Evolutionary conservation across 306 rosid species (phyloP).

Genomic region (Alnus rubra): DNA sequence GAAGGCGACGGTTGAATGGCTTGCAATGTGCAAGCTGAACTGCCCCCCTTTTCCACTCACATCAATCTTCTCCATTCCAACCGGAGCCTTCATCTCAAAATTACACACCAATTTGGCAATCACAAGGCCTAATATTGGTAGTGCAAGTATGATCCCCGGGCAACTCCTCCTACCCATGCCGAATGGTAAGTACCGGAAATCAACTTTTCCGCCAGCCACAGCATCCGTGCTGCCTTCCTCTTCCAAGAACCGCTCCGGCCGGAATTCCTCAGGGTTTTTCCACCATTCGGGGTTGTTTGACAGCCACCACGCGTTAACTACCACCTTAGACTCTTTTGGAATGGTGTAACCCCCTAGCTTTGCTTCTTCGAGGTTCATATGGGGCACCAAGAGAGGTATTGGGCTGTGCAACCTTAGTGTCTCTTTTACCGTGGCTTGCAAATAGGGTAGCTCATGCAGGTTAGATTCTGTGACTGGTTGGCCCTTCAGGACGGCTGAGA

Average conservation of each 20-base stretch:
- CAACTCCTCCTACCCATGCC: slow-evolving; percentile 89
- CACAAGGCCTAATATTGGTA: slow-evolving; percentile 69
- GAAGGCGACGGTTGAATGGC: slow-evolving; percentile 56
- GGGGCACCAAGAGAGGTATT: slow-evolving; percentile 81
- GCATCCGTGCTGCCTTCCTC: slow-evolving; percentile 67
- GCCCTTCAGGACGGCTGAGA: slow-evolving; percentile 54
- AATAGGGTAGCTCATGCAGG: slow-evolving; percentile 57
- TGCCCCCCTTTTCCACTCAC: slow-evolving; percentile 80
- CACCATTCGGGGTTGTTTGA: slow-evolving; percentile 83
- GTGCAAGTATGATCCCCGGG: slow-evolving; percentile 82
- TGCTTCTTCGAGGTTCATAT: slow-evolving; percentile 87
- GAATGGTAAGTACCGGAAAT: slow-evolving; percentile 72
- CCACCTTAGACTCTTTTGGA: slow-evolving; percentile 80
- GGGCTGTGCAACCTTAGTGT: slow-evolving; percentile 71
- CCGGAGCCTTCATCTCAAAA: slow-evolving; percentile 60
- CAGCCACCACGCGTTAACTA: slow-evolving; percentile 91
- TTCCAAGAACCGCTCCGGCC: slow-evolving; percentile 77
- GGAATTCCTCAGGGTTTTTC: slow-evolving; percentile 66
- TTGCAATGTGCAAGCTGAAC: slow-evolving; percentile 75
- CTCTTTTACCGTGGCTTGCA: slow-evolving; percentile 83
- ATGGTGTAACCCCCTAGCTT: slow-evolving; percentile 64
- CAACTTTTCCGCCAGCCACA: slow-evolving; percentile 68
- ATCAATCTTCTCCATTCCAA: slow-evolving; percentile 44
- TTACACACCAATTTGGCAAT: slow-evolving; percentile 59
- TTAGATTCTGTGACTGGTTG: slow-evolving; percentile 61